phyloP scores from a whole-genome alignment of 2,329 filamentous ascomycete species.

The Aureobasidium sp. region DNA sequence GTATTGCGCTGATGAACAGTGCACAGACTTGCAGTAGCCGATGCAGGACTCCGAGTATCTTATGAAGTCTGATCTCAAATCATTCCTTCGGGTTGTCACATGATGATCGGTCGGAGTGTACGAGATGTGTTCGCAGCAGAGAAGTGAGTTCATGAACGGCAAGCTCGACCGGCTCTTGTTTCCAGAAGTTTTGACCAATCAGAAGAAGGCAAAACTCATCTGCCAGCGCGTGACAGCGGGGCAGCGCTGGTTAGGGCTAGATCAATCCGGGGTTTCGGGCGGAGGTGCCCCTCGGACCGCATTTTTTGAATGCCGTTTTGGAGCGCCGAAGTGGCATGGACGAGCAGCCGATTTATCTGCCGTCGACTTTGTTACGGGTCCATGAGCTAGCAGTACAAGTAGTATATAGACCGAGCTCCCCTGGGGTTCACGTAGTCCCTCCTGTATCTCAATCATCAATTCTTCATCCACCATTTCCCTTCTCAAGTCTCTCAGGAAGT shows the following conservation, averaged over 20 bases:
- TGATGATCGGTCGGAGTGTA: background rate
- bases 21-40: background rate
- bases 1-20: background rate
- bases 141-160: background rate
- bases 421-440: background rate
- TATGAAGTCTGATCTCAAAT: background rate
- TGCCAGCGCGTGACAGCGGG: background rate
- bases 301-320: constrained; percentile 9
- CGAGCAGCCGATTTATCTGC: constrained; percentile 14
- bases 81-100: background rate
- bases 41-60: background rate
- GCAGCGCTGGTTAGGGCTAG: background rate
- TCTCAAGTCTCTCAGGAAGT: background rate
- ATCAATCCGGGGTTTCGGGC: background rate
- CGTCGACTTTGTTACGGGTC: background rate
- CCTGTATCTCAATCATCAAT: background rate
- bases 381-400: background rate
- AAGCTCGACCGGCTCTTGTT: constrained; percentile 3
- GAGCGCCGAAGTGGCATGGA: background rate
- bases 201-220: background rate
- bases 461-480: background rate
- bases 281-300: constrained; percentile 3
- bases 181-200: background rate
- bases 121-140: background rate
- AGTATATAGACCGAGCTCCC: constrained; percentile 13